Base-by-base conservation (phyloP, 73 alveolate species). In the Uronychia binucleata region DNA sequence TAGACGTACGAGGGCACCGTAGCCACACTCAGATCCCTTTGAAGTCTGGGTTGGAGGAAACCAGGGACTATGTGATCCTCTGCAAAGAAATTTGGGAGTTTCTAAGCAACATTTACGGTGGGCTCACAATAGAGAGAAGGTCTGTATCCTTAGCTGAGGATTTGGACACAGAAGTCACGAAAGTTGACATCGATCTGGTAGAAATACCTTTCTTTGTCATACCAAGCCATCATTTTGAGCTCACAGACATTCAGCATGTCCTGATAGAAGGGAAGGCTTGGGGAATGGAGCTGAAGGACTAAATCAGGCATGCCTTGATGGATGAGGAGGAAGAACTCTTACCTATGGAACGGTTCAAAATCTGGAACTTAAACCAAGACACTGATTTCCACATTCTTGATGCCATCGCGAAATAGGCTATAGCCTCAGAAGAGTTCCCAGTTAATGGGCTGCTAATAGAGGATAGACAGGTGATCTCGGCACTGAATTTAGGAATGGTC, bases 161-260 rank as follows among this genome's bases (percentile, higher is more conserved):
- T 19, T 46, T 19, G n/a, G 5, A 46, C 19, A 19, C 5, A 46
- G 67, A 46, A 46, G 19, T 19, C 67, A 46, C 83, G 26, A 57
- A 86, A 32, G 93, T 94, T 8, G 98, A 94, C 78, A 78, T 89
- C 8, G 59, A 86, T 67, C 83, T 85, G 33, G 78, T 78, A 46
- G 34, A 75, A 28, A 31, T 94, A 1, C 33, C 75, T 25, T 34
- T 86, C 78, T 34, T 46, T 34, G 58, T 79, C 28, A 57, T 94
- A 0, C 97, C 95, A 0, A 32, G 59, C 75, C 19, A 67, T 34
- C 79, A 28, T 0, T 59, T 77, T 26, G 78, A 74, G 77, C 19
- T 46, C 58, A 78, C 76, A 29, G 27, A 33, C 13, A 79, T 58
- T 13, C 30, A 35, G 33, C 29, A 59, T 0, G 19, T 82, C 31